Evolutionary conservation across 805 yeast genomes (phyloP).

Genomic region (Tetrapisispora fleetii): DNA sequence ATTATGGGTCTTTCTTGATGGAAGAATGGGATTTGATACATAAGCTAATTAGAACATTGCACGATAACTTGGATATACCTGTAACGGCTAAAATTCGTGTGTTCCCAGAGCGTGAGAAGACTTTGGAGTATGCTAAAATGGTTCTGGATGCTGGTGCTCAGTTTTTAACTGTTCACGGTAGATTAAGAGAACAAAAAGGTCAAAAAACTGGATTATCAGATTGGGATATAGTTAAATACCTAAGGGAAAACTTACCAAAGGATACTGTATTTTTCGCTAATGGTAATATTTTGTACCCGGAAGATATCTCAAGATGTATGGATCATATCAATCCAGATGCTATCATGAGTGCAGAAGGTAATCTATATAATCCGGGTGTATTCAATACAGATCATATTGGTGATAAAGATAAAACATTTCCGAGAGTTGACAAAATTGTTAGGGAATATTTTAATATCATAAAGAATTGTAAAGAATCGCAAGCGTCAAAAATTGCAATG

Average conservation of each 20-base stretch:
- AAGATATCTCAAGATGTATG: constrained; percentile 65
- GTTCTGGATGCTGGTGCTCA: constrained; percentile 92
- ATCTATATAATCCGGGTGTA: constrained; percentile 85
- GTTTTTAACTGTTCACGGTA: constrained; percentile 87
- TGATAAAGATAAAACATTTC: constrained; percentile 57
- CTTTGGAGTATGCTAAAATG: constrained; percentile 79
- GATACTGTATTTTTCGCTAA: constrained; percentile 88
- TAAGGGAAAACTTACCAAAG: constrained; percentile 65
- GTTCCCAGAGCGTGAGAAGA: constrained; percentile 73
- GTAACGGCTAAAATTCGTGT: constrained; percentile 94
- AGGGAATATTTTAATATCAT: constrained; percentile 87
- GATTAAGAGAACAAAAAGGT: constrained; percentile 96
- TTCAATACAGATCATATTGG: constrained; percentile 36
- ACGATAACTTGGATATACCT: constrained; percentile 67
- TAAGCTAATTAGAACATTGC: constrained; percentile 60
- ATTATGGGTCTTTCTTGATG: constrained; percentile 92
- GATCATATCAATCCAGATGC: constrained; percentile 67
- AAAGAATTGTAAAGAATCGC: constrained; percentile 31
- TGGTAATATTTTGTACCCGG: constrained; percentile 88
- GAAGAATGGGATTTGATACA: constrained; percentile 89
- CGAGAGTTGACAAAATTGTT: constrained; percentile 73
- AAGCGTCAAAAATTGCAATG: constrained; percentile 74
- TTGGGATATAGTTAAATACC: constrained; percentile 68
- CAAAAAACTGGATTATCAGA: constrained; percentile 93
- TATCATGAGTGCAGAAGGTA: constrained; percentile 97